Base-by-base conservation (phyloP, 805 yeast genomes). In the Ogataea degrootiae region DNA sequence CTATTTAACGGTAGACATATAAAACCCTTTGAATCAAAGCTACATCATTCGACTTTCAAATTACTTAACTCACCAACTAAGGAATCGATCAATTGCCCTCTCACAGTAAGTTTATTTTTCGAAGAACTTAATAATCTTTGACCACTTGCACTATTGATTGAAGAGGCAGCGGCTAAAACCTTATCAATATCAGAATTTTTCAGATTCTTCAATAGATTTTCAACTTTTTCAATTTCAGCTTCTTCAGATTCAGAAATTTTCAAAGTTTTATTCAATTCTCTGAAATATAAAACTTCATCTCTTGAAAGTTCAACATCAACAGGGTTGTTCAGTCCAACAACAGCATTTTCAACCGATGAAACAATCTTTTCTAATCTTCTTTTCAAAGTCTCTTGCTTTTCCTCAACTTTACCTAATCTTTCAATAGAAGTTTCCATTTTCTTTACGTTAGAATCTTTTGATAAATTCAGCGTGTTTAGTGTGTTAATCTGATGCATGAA, bases 371-470 rank as follows among this genome's bases (percentile, higher is more conserved):
- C 34, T 34, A 58, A 17, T 39, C 52, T 50, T 14, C 43, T 37
- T 7, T 50, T 57, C 39, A 64, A 31, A 11, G 37, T 34, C 2
- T 43, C 36, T 43, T 64, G 67, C 43, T 77, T 70, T 5, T 60
- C 53, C 11, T 62, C 54, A 37, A 71, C 53, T 11, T 46, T 26
- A 15, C 50, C 47, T 52, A 78, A 73, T 47, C 75, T 71, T 6
- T 53, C 55, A 14, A 52, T 17, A 4, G 60, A 51, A 1, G 48
- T 45, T 15, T 55, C 52, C 3, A 59, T 35, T 39, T 60, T 50
- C 26, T 49, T 52, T n/a, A 39, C 45, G 4, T 36, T 44, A 15
- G 53, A 42, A 16, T 53, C 50, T 3, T 54, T 51, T 16, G 52
- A 46, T 21, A 61, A 19, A 11, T 44, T 48, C 11, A 56, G 21